Conservation (phyloP, 176 grass and related monocot genomes). For the Musa schizocarpa region DNA sequence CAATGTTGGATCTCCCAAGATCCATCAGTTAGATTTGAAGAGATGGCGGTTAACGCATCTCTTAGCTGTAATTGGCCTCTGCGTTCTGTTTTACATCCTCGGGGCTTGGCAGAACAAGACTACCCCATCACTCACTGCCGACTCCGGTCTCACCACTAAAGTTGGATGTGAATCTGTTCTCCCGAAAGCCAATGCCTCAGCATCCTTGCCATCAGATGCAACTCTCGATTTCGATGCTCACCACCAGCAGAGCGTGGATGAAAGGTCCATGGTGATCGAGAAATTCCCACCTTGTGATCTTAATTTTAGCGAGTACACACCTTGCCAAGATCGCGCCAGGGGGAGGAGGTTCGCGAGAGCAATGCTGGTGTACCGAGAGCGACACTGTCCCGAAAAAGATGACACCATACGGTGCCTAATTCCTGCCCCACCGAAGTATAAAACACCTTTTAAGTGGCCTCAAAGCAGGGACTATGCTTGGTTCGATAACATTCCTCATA, state of each 20-base stretch:
- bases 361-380: conserved; percentile 17
- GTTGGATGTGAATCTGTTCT: neutral
- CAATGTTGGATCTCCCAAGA: neutral
- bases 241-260: neutral
- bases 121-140: neutral
- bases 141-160: neutral
- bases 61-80: neutral
- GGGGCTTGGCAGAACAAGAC: conserved; percentile 9
- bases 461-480: conserved; percentile 18
- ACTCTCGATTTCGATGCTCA: conserved; percentile 1
- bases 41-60: neutral
- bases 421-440: conserved; percentile 15
- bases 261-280: neutral
- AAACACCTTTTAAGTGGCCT: conserved; percentile 20
- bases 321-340: conserved; percentile 7
- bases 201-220: neutral
- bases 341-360: neutral
- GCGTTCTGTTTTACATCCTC: conserved; percentile 8
- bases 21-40: neutral
- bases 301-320: conserved; percentile 18
- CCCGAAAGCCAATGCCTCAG: neutral
- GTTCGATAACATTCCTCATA: conserved; percentile 19
- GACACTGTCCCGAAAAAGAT: neutral
- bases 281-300: conserved; percentile 1
- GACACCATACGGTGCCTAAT: conserved; percentile 8